Conservation (phyloP, 768 basidiomycete species). For the Lactarius quietus region DNA sequence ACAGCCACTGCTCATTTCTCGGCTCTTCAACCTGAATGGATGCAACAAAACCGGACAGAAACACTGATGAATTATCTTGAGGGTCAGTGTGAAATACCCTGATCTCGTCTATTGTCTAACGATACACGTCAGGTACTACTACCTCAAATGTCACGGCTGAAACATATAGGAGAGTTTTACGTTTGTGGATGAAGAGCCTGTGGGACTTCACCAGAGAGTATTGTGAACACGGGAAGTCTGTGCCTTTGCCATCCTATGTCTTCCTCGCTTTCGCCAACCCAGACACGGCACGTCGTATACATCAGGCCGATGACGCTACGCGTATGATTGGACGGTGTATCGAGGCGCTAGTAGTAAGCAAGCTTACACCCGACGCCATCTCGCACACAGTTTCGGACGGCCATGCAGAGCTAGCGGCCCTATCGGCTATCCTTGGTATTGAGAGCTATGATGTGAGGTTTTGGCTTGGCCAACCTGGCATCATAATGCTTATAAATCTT, state of each 20-base stretch:
- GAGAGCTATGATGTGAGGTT: background rate
- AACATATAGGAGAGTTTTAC: background rate
- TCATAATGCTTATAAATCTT: background rate
- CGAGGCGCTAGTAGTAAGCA: background rate
- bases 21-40: background rate
- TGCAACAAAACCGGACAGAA: background rate
- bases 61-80: background rate
- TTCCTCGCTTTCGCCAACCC: background rate
- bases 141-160: background rate
- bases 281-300: background rate
- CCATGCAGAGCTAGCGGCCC: background rate
- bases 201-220: background rate
- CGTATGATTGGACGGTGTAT: background rate
- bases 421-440: background rate
- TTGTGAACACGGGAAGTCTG: background rate
- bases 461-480: background rate
- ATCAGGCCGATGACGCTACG: background rate
- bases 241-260: background rate
- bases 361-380: background rate
- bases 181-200: slow-evolving; percentile 1
- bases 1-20: accelerated
- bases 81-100: background rate
- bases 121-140: background rate
- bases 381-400: background rate
- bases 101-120: background rate